These are phyloP conservation scores for Tylopilus rubrobrunneus DNA, from an alignment of 768 basidiomycete species.

Conservation along the genomic window DNA sequence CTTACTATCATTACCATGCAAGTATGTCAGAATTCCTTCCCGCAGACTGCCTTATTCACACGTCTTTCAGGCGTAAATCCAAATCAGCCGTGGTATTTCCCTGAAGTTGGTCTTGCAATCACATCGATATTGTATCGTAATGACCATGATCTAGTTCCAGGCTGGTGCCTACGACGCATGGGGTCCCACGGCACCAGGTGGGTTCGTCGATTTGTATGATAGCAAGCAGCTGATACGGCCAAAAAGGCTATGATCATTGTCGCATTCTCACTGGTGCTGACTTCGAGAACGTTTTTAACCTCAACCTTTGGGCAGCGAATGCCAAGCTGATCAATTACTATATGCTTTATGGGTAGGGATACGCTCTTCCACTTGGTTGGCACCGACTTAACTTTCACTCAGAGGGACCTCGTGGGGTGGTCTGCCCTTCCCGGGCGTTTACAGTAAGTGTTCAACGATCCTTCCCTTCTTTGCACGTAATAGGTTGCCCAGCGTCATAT, in stretches of 20 bases:
- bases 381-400: slow-evolving; percentile 4
- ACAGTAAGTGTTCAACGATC: slow-evolving; percentile 35
- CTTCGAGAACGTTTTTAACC: slow-evolving; percentile 78
- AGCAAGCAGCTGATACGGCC: not conserved
- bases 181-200: slow-evolving; percentile 70
- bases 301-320: slow-evolving; percentile 75
- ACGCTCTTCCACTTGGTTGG: not conserved
- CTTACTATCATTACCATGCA: slow-evolving; percentile 63
- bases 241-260: slow-evolving; percentile 59
- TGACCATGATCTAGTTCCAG: slow-evolving; percentile 48
- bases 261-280: slow-evolving; percentile 63
- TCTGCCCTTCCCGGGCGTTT: slow-evolving; percentile 73
- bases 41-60: slow-evolving; percentile 21
- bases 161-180: slow-evolving; percentile 80
- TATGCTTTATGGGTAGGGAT: slow-evolving; percentile 71
- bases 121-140: slow-evolving; percentile 1
- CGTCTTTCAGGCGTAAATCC: slow-evolving; percentile 39
- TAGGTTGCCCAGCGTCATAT: slow-evolving; percentile 47
- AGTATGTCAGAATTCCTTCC: slow-evolving; percentile 11
- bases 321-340: slow-evolving; percentile 81
- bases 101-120: slow-evolving; percentile 43
- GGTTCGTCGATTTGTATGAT: not conserved
- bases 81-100: slow-evolving; percentile 64
- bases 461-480: not conserved
- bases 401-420: slow-evolving; percentile 87